Conservation (phyloP, 768 basidiomycete genomes). For the Dendrothele bispora region DNA sequence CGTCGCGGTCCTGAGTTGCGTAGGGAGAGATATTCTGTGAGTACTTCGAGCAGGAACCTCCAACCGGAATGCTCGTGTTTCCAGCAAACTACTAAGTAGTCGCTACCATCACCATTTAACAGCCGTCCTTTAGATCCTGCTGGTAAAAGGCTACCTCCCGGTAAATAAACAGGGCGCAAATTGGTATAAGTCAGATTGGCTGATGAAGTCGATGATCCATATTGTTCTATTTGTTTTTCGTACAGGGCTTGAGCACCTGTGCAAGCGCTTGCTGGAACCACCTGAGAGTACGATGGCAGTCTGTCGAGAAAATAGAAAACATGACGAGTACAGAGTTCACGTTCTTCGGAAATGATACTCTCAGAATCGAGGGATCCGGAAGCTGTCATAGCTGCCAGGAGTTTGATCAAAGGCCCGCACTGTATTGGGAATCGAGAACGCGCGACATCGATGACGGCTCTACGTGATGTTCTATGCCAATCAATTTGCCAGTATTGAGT, state of each 20-base stretch:
- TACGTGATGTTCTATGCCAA: slow-evolving; percentile 67
- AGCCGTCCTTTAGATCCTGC: slow-evolving; percentile 66
- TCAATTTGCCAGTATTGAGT: slow-evolving; percentile 84
- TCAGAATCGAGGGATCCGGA: slow-evolving; percentile 78
- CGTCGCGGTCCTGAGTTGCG: slow-evolving; percentile 36
- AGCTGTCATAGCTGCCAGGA: slow-evolving; percentile 78
- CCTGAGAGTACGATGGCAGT: slow-evolving; percentile 73
- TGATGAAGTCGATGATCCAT: slow-evolving; percentile 46
- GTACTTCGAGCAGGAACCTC: slow-evolving; percentile 79
- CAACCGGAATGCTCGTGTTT: slow-evolving; percentile 82
- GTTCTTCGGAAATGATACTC: slow-evolving; percentile 51
- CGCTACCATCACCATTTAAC: slow-evolving; percentile 69
- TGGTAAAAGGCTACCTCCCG: slow-evolving; percentile 74
- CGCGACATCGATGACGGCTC: slow-evolving; percentile 81
- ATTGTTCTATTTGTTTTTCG: slow-evolving; percentile 64
- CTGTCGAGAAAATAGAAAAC: slow-evolving; percentile 77
- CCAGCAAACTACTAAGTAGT: slow-evolving; percentile 76
- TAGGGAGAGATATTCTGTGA: slow-evolving; percentile 72
- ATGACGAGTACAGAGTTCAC: slow-evolving; percentile 60
- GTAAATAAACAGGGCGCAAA: slow-evolving; percentile 64
- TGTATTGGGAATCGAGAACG: slow-evolving; percentile 84
- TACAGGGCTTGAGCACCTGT: slow-evolving; percentile 71
- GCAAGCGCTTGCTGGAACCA: slow-evolving; percentile 62
- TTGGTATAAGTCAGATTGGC: slow-evolving; percentile 64
- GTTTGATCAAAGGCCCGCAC: slow-evolving; percentile 62